Conservation (phyloP, 768 basidiomycete species). For the Pleurotus cornucopiae region DNA sequence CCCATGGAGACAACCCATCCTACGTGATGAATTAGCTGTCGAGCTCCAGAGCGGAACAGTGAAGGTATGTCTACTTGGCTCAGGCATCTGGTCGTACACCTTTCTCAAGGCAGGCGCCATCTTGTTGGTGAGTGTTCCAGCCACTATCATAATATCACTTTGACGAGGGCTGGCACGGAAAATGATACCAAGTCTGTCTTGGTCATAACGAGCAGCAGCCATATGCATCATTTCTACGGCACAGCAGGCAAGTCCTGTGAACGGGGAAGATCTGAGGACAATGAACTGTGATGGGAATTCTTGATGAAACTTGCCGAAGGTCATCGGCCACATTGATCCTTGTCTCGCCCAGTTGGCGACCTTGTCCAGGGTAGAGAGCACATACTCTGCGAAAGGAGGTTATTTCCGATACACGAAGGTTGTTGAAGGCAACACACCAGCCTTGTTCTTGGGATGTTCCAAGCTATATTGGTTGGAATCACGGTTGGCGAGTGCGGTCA, state of each 20-base stretch:
- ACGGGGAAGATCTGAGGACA: conserved; percentile 4
- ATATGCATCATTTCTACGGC: conserved; percentile 99
- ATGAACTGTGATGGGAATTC: conserved; percentile 2
- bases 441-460: conserved; percentile 85
- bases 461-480: conserved; percentile 84
- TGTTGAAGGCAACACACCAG: conserved; percentile 48
- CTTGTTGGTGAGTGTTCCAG: conserved; percentile 98
- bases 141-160: conserved; percentile 98
- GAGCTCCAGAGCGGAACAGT: neutral
- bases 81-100: conserved; percentile 98
- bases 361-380: conserved; percentile 93
- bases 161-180: conserved; percentile 99
- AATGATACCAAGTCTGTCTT: conserved; percentile 94
- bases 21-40: conserved; percentile 16
- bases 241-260: conserved; percentile 89
- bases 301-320: conserved; percentile 56
- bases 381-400: conserved; percentile 68
- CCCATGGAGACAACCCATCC: conserved; percentile 99
- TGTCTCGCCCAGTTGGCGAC: conserved; percentile 96
- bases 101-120: conserved; percentile 98
- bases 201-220: conserved; percentile 98
- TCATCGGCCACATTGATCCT: conserved; percentile 99
- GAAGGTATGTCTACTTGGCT: conserved; percentile 62
- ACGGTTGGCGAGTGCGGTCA: conserved; percentile 68
- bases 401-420: neutral